A percentile compares a stretch with the other conserved stretches of the same genome.
These are phyloP conservation scores for Coemansia sp. DNA, from an alignment of 192 early-diverging fungal genomes.

Conservation along the genomic window DNA sequence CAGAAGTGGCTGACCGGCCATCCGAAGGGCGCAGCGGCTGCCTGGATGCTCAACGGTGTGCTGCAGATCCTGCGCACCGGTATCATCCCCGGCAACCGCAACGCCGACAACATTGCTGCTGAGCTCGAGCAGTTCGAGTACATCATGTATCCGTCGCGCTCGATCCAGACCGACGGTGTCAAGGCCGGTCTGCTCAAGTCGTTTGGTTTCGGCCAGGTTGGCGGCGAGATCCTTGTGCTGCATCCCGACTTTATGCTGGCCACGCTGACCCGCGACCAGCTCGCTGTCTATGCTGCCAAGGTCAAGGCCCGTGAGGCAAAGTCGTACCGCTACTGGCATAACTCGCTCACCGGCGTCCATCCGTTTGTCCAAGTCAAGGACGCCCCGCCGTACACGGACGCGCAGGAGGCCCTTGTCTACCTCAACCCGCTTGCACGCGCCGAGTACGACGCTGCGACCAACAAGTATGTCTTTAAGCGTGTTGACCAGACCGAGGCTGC, in stretches of 20 bases:
- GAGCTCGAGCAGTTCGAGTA: conserved; percentile 80
- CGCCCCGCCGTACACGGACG: conserved; percentile 80
- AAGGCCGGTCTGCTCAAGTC: conserved; percentile 88
- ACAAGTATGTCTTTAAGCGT: conserved; percentile 45
- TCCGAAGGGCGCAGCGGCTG: conserved; percentile 91
- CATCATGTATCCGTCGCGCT: conserved; percentile 80
- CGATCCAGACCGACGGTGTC: conserved; percentile 89
- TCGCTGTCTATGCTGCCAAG: conserved; percentile 68
- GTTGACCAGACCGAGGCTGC: conserved; percentile 30
- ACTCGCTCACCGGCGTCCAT: conserved; percentile 76
- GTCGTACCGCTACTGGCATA: conserved; percentile 89
- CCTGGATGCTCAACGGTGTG: conserved; percentile 95
- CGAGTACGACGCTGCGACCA: conserved; percentile 70
- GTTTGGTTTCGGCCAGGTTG: conserved; percentile 94
- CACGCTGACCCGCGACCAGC: conserved; percentile 68
- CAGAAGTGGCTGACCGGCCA: conserved; percentile 42
- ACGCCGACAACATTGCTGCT: conserved; percentile 53
- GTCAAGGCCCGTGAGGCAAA: conserved; percentile 70
- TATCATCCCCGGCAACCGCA: conserved; percentile 86
- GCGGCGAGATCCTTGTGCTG: conserved; percentile 83
- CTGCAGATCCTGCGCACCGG: conserved; percentile 82
- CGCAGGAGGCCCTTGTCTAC: conserved; percentile 79
- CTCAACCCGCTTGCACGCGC: conserved; percentile 86
- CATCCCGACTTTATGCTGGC: conserved; percentile 86
- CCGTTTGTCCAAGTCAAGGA: conserved; percentile 87